A percentile compares a stretch with the other conserved stretches of the same genome.
phyloP scores from a whole-genome alignment of 768 basidiomycete species.

The Hericium rajendrae region DNA sequence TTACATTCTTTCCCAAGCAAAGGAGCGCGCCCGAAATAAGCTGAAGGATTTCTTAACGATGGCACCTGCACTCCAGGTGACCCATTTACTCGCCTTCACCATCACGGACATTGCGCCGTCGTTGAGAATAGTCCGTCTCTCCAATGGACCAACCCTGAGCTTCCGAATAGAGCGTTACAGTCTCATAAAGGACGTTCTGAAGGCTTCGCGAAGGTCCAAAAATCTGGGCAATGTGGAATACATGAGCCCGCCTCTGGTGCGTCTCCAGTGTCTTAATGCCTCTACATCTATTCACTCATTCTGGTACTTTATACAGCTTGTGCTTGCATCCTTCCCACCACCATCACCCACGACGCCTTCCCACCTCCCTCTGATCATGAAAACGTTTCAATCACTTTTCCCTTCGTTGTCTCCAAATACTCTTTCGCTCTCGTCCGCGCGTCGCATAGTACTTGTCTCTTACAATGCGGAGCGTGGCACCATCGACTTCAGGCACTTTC shows the following conservation, averaged over 20 bases:
- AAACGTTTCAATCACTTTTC: conserved; percentile 93
- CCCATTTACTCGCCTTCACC: conserved; percentile 89
- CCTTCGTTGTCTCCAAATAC: conserved; percentile 82
- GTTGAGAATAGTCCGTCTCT: conserved; percentile 76
- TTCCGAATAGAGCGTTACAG: conserved; percentile 92
- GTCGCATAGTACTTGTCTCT: conserved; percentile 86
- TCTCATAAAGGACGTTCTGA: conserved; percentile 74
- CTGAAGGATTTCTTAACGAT: conserved; percentile 91
- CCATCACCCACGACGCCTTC: conserved; percentile 67
- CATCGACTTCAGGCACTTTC: conserved; percentile 87
- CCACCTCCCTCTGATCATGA: conserved; percentile 86
- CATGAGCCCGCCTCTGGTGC: conserved; percentile 81
- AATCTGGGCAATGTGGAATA: conserved; percentile 78
- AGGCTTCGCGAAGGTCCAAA: conserved; percentile 53
- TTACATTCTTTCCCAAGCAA: conserved; percentile 16
- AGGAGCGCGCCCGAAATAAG: conserved; percentile 89
- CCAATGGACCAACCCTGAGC: conserved; percentile 87
- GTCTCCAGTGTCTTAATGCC: conserved; percentile 18
- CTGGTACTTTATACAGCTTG: conserved; percentile 46
- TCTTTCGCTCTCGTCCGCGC: conserved; percentile 77
- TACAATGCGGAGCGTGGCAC: conserved; percentile 83
- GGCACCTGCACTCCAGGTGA: conserved; percentile 83
- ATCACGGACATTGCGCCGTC: conserved; percentile 80
- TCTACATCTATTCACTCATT: background rate
- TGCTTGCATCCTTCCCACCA: conserved; percentile 79